phyloP scores from a whole-genome alignment of 164 flowering plant species.

The Dillenia turbinata region DNA sequence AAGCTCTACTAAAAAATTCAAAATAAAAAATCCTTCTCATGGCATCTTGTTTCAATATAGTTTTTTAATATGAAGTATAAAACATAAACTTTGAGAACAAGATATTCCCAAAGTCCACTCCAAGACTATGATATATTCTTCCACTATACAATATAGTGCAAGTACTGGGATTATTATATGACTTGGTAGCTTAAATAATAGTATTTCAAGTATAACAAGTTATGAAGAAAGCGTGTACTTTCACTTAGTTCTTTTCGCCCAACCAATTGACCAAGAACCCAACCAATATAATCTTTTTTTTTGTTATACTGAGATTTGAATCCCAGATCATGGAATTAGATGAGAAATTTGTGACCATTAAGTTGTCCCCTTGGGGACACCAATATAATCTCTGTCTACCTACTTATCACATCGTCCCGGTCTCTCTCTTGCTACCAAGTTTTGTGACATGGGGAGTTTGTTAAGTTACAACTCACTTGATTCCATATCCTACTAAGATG shows the following conservation, averaged over 20 bases:
- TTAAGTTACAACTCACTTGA: not conserved
- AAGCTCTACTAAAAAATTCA: not conserved
- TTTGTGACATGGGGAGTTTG: not conserved
- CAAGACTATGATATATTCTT: not conserved
- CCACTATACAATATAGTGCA: not conserved
- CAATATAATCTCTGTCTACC: conserved; percentile 11
- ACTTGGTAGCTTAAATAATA: not conserved
- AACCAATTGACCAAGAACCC: conserved; percentile 10
- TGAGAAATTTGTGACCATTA: too few species aligned
- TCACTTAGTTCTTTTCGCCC: conserved; percentile 17
- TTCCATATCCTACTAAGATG: conserved; percentile 11
- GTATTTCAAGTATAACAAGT: not conserved
- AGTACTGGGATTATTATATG: not conserved
- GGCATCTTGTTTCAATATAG: not conserved
- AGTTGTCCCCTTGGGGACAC: too few species aligned
- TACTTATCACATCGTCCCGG: conserved; percentile 17
- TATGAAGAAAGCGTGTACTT: conserved; percentile 2
- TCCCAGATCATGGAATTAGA: too few species aligned
- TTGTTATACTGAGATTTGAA: too few species aligned
- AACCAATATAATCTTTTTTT: too few species aligned
- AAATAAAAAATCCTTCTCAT: not conserved
- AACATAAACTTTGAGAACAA: too few species aligned
- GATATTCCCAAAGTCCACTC: too few species aligned
- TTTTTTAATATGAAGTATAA: not conserved
- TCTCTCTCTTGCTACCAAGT: not conserved